Evolutionary conservation across 2,329 filamentous ascomycete genomes (phyloP).

Genomic region (Paraphoma sp.): DNA sequence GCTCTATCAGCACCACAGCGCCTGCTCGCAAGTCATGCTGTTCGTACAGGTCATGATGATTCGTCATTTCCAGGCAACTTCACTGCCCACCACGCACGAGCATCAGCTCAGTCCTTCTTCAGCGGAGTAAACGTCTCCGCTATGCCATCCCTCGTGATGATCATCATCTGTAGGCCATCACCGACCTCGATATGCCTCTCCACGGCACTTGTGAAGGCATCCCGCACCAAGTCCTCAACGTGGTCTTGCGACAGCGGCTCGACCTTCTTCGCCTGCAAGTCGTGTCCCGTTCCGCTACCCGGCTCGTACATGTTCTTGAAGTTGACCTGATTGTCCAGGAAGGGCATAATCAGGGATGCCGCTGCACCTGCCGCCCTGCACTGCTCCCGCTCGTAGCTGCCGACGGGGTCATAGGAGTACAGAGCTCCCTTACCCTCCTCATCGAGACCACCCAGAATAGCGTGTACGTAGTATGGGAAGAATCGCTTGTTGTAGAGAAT

Average conservation of each 20-base stretch:
- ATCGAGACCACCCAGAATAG: slow-evolving; percentile 91
- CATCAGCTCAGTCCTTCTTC: slow-evolving; percentile 63
- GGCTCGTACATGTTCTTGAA: slow-evolving; percentile 98
- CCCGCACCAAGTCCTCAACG: slow-evolving; percentile 88
- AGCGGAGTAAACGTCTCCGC: slow-evolving; percentile 82
- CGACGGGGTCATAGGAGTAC: slow-evolving; percentile 97
- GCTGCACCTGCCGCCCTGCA: slow-evolving; percentile 93
- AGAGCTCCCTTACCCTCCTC: slow-evolving; percentile 93
- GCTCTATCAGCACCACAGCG: background rate
- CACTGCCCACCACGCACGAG: slow-evolving; percentile 32
- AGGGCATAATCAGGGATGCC: slow-evolving; percentile 96
- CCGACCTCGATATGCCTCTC: slow-evolving; percentile 99
- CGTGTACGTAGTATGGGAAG: slow-evolving; percentile 98
- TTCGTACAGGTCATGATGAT: slow-evolving; percentile 24
- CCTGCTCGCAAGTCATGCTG: slow-evolving; percentile 15
- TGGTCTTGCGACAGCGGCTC: slow-evolving; percentile 73
- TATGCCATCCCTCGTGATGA: slow-evolving; percentile 87
- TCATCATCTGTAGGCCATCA: slow-evolving; percentile 93
- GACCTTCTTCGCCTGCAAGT: slow-evolving; percentile 72
- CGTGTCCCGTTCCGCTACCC: slow-evolving; percentile 82
- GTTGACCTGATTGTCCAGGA: slow-evolving; percentile 99
- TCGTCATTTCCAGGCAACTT: slow-evolving; percentile 43
- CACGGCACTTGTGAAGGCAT: slow-evolving; percentile 97
- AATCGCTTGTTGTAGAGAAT: slow-evolving; percentile 98
- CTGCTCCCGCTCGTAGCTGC: slow-evolving; percentile 96